Conservation (phyloP, 2,329 filamentous ascomycete genomes). For the Diaporthe citriasiana region DNA sequence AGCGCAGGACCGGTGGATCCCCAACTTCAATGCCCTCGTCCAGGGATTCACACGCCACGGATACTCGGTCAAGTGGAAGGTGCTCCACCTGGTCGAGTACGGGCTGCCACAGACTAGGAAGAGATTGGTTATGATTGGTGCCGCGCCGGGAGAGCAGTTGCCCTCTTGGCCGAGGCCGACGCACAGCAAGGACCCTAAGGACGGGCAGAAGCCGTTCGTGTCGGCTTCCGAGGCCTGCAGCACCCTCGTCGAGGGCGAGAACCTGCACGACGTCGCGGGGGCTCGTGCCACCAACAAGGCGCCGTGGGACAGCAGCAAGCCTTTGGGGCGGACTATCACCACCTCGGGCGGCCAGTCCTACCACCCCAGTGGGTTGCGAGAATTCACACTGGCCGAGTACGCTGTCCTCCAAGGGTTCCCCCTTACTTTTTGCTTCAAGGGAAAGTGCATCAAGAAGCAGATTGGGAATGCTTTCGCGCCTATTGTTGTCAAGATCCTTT, state of each 20-base stretch:
- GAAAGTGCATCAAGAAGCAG: slow-evolving; percentile 67
- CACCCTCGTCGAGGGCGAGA: slow-evolving; percentile 48
- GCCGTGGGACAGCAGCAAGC: slow-evolving; percentile 61
- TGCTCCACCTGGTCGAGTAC: slow-evolving; percentile 67
- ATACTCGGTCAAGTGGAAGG: slow-evolving; percentile 79
- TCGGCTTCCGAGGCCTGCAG: slow-evolving; percentile 61
- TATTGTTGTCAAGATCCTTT: slow-evolving; percentile 64
- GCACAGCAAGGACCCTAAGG: slow-evolving; percentile 60
- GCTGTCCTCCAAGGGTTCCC: slow-evolving; percentile 81
- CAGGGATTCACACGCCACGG: slow-evolving; percentile 73
- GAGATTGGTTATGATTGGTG: slow-evolving; percentile 70
- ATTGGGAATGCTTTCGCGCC: slow-evolving; percentile 87
- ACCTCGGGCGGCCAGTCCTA: slow-evolving; percentile 73
- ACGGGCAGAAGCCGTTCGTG: slow-evolving; percentile 55
- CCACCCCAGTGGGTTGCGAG: slow-evolving; percentile 74
- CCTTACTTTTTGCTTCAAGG: slow-evolving; percentile 68
- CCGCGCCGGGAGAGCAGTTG: slow-evolving; percentile 77
- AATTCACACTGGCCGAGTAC: slow-evolving; percentile 77
- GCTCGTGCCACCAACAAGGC: slow-evolving; percentile 46
- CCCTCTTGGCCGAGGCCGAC: slow-evolving; percentile 76
- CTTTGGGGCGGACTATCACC: slow-evolving; percentile 73
- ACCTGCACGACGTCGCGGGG: slow-evolving; percentile 56
- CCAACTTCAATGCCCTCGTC: slow-evolving; percentile 73
- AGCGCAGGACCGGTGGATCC: slow-evolving; percentile 63
- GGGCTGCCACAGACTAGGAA: slow-evolving; percentile 64